Evolutionary conservation across 73 alveolate species (phyloP).

Genomic region (Paramecium bursaria): DNA sequence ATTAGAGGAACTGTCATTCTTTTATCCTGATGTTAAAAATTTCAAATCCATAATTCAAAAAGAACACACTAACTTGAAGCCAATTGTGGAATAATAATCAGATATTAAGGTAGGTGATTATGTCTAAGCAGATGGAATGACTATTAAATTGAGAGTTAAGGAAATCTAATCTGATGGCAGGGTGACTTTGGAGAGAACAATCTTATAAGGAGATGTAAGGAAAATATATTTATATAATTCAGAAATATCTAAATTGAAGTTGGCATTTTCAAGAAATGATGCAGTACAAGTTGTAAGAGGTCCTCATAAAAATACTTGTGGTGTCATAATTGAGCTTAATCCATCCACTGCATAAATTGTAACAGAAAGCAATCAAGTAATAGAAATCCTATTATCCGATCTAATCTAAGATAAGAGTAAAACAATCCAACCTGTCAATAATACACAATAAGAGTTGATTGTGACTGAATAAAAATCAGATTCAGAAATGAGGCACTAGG

Average conservation of each 20-base stretch:
- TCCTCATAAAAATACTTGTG: slow-evolving; percentile 12
- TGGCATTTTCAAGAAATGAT: slow-evolving; percentile 7
- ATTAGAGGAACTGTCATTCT: slow-evolving; percentile 1
- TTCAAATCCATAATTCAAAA: not conserved
- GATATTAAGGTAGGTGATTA: slow-evolving; percentile 36
- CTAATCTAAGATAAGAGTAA: no score
- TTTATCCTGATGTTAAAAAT: slow-evolving; percentile 52
- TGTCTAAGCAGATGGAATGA: not conserved
- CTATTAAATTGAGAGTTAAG: not conserved
- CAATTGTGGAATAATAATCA: slow-evolving; percentile 6
- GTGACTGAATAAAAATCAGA: no score
- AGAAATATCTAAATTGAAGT: not conserved
- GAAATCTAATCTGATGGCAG: not conserved
- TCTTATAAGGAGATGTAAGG: not conserved
- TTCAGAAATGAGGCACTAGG: slow-evolving; percentile 33
- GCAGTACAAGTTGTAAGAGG: slow-evolving; percentile 2
- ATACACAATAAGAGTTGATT: no score
- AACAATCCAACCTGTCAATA: no score
- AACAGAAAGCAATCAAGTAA: slow-evolving; percentile 13
- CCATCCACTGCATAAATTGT: not conserved
- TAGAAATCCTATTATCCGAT: slow-evolving; percentile 17
- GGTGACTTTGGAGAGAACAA: not conserved
- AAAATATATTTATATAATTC: slow-evolving; percentile 10
- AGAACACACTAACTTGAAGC: not conserved
- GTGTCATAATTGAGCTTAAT: slow-evolving; percentile 22